These are phyloP conservation scores for Spathaspora gorwiae DNA, from an alignment of 805 yeast genomes.

Conservation along the genomic window DNA sequence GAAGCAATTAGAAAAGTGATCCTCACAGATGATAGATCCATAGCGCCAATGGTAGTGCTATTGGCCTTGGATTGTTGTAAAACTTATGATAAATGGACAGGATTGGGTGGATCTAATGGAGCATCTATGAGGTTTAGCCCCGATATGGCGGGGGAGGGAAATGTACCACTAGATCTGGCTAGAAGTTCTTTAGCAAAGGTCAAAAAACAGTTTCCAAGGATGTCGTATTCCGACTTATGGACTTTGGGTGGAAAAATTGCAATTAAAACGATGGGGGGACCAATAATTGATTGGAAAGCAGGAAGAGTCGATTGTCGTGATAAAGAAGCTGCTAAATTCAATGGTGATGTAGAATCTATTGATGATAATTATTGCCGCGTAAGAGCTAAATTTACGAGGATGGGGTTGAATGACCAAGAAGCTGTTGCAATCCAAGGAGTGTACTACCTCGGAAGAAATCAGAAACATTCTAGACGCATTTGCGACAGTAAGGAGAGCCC, in stretches of 20 bases:
- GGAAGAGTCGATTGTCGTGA: slow-evolving; percentile 40
- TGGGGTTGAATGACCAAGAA: slow-evolving; percentile 67
- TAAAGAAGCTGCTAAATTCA: slow-evolving; percentile 10
- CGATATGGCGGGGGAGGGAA: slow-evolving; percentile 50
- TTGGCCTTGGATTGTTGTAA: slow-evolving; percentile 87
- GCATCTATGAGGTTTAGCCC: slow-evolving; percentile 43
- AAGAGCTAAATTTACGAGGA: slow-evolving; percentile 40
- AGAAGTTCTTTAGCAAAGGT: slow-evolving; percentile 54
- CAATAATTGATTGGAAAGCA: slow-evolving; percentile 51
- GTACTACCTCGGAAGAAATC: slow-evolving; percentile 75
- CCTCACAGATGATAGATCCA: slow-evolving; percentile 55
- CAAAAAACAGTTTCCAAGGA: slow-evolving; percentile 52
- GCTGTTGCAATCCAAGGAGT: slow-evolving; percentile 72
- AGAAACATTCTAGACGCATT: slow-evolving; percentile 48
- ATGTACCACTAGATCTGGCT: slow-evolving; percentile 50
- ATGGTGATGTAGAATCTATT: slow-evolving; percentile 51
- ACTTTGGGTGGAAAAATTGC: slow-evolving; percentile 67
- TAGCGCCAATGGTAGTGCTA: slow-evolving; percentile 75
- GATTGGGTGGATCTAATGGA: slow-evolving; percentile 64
- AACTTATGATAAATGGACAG: slow-evolving; percentile 58
- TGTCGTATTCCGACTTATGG: slow-evolving; percentile 66
- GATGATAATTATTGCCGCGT: slow-evolving; percentile 42
- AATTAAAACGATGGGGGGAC: slow-evolving; percentile 62
- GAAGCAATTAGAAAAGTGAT: slow-evolving; percentile 30
- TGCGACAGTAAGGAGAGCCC: too few relatives aligned